Percentiles rank a stretch among this genome's conserved stretches.
These are phyloP conservation scores for Epichloe uncinata DNA, from an alignment of 2,329 filamentous ascomycete species.

Conservation along the genomic window DNA sequence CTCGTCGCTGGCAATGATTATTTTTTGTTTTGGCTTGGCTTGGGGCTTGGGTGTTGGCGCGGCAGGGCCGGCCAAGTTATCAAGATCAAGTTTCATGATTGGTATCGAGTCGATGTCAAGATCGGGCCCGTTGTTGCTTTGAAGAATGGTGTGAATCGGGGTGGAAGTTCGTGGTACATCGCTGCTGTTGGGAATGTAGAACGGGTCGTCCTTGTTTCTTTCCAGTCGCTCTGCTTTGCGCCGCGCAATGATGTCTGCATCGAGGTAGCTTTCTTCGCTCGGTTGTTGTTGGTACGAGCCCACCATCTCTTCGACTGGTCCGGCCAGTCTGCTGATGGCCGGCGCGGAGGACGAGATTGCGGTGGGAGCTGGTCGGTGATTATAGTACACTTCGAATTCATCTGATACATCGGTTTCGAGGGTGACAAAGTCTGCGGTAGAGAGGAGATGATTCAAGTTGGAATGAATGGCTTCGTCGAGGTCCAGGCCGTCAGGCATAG, in stretches of 20 bases:
- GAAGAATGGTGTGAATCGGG: conserved; percentile 64
- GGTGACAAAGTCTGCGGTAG: conserved; percentile 37
- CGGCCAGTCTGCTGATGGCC: conserved; percentile 39
- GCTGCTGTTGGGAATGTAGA: conserved; percentile 58
- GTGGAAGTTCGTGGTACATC: conserved; percentile 52
- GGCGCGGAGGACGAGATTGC: conserved; percentile 38
- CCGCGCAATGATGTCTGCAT: conserved; percentile 59
- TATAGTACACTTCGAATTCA: conserved; percentile 56
- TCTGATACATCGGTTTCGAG: conserved; percentile 42
- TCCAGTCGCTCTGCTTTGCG: conserved; percentile 66
- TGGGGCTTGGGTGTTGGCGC: conserved; percentile 20
- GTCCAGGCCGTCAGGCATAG: conserved; percentile 60
- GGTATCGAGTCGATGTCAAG: conserved; percentile 91
- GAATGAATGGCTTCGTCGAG: conserved; percentile 72
- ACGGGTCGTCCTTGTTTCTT: conserved; percentile 83
- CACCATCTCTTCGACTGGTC: conserved; percentile 33
- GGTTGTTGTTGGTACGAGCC: conserved; percentile 49
- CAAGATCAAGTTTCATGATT: conserved; percentile 82
- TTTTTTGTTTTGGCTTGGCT: conserved; percentile 37
- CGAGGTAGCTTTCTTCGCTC: conserved; percentile 51
- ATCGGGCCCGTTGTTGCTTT: conserved; percentile 59
- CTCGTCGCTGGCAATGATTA: conserved; percentile 62
- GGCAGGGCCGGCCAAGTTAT: conserved; percentile 28
- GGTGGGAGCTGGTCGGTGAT: conserved; percentile 38
- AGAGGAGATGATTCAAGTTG: conserved; percentile 55